Base-by-base conservation (phyloP, 768 basidiomycete genomes). In the Russula sp. region DNA sequence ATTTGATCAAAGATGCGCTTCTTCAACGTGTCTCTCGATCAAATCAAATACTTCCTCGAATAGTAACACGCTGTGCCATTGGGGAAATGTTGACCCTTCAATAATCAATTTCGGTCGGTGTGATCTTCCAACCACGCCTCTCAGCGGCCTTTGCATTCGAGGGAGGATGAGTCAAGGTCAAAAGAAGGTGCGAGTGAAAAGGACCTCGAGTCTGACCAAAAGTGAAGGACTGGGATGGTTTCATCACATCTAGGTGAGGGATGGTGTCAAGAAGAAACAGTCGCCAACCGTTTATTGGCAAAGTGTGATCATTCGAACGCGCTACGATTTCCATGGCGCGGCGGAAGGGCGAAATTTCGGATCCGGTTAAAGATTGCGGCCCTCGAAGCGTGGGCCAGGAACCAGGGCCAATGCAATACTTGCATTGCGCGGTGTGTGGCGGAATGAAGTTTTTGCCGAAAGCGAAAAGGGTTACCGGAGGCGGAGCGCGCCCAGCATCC, bases 291-390 rank as follows among this genome's bases (percentile, higher is more conserved):
- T 37, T 55, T 60, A 60, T 64, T 64, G 57, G 35, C 22, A 60
- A 64, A 59, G 51, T 51, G 57, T 55, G 65, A 68, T 60, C 62
- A 60, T 34, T 56, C 18, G 61, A 53, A 62, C 37, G 40, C 61
- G 20, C 40, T 61, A 55, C 34, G 42, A 57, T 35, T 66, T 56
- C 64, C 57, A 66, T 63, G 57, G 34, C 22, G 35, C 57, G 57
- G 55, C 31, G 27, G 49, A 18, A 59, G 45, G 64, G 67, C 55
- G 61, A 63, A 68, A 66, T 66, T 31, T 68, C 61, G 67, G 67
- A 54, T 14, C 34, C 61, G 57, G 64, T 35, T 54, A 61, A 66
- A 66, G 53, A 47, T 66, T 58, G 65, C 62, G 67, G 42, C 65
- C 64, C 16, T 66, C 32, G 66, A 68, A 62, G 66, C 66, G 37